Base-by-base conservation (phyloP, 768 basidiomycete species). In the Auricularia heimuer region DNA sequence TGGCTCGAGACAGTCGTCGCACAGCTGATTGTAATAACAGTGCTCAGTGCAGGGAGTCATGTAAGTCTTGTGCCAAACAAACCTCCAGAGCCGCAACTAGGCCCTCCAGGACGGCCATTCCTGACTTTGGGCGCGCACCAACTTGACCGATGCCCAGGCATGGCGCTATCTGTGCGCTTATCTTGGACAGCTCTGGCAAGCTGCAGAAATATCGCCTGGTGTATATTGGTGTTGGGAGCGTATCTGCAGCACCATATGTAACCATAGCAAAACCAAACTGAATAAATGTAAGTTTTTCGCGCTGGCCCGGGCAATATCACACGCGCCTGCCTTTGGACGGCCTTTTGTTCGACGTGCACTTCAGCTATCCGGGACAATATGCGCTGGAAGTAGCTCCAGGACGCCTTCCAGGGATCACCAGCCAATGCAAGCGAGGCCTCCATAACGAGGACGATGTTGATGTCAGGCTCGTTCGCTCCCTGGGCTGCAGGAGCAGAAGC, bases 51-150 rank as follows among this genome's bases (percentile, higher is more conserved):
- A 3, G 35, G 39, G 39, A 16, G 39, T 39, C 29, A 29, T 29
- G 29, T 29, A 29, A 29, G 51, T 24, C 42, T 7, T 12, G 24
- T 54, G 69, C 76, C 39, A 42, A 42, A 42, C 39, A 63, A 63
- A 89, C 88, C 79, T 90, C 88, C 29, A 90, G 73, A 37, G 84
- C 85, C 18, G 88, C 85, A 14, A 87, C 85, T 12, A 89, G 72
- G 7, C 85, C 89, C 65, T 91, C 89, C 6, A 91, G 74, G 3
- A 85, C 85, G 34, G 87, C 85, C 81, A 89, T 80, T 1, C 88
- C 88, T 35, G 72, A 72, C 7, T 71, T 70, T 1, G 79, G 79
- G 4, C 81, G 81, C 7, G 79, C 79, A 56, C 77, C 78, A 1
- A 83, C 83, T 65, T 78, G 75, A 3, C 88, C 88, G 18, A 90